Evolutionary conservation across 768 basidiomycete species (phyloP).

Genomic region (Coprinellus micaceus): DNA sequence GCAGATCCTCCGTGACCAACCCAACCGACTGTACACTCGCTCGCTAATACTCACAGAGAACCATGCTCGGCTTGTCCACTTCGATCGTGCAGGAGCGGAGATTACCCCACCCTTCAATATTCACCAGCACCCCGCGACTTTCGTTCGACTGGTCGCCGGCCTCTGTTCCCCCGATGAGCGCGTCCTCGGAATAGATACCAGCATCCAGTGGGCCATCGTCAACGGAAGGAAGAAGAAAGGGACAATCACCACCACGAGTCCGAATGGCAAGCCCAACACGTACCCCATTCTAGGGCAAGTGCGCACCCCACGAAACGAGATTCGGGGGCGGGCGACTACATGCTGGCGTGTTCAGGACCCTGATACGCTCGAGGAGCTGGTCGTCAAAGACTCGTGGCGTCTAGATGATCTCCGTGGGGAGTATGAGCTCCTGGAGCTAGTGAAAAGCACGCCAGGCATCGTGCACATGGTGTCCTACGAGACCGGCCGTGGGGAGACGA

Average conservation of each 20-base stretch:
- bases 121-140: not conserved
- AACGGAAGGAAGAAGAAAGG: not conserved
- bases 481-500: not conserved
- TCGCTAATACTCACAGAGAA: not conserved
- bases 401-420: not conserved
- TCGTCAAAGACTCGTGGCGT: not conserved
- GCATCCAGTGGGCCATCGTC: not conserved
- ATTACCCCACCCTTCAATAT: not conserved
- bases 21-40: not conserved
- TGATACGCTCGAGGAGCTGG: not conserved
- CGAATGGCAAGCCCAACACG: not conserved
- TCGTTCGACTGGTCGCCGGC: conserved; percentile 2
- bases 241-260: not conserved
- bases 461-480: not conserved
- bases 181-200: not conserved
- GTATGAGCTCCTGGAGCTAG: not conserved
- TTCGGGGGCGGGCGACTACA: not conserved
- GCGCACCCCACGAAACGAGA: not conserved
- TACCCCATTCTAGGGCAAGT: not conserved
- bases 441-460: not conserved
- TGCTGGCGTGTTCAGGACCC: not conserved
- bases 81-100: conserved; percentile 1
- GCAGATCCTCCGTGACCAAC: not conserved
- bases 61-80: conserved; percentile 1
- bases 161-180: not conserved